A percentile compares a stretch with the other conserved stretches of the same genome.
These are phyloP conservation scores for Pelargonium cotyledonis DNA, from an alignment of 441 rosid species.

Conservation along the genomic window DNA sequence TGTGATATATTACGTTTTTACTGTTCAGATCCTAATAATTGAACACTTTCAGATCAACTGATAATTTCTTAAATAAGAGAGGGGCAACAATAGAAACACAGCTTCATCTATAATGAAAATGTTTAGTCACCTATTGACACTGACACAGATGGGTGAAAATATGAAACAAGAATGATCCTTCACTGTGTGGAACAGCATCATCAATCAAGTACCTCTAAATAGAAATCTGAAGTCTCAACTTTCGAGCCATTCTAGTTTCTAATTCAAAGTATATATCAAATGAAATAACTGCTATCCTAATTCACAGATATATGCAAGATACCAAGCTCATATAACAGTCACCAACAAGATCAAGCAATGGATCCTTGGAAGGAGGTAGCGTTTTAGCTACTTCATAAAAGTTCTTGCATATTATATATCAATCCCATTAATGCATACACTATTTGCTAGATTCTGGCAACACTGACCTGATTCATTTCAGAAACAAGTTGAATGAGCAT, in stretches of 20 bases:
- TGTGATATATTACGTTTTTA: neutral
- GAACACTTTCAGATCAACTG: neutral
- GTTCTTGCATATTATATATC: neutral
- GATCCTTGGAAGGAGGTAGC: neutral
- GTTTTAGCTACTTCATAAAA: neutral
- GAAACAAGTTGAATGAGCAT: conserved; percentile 91
- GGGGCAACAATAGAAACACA: neutral
- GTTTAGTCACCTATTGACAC: neutral
- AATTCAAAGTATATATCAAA: neutral
- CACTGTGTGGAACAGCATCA: neutral
- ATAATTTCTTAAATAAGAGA: neutral
- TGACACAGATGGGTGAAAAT: neutral
- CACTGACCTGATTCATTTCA: conserved; percentile 95
- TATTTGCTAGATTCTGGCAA: conserved; percentile 7
- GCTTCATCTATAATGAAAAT: neutral
- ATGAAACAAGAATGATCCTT: neutral
- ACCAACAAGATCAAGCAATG: neutral
- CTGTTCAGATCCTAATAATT: neutral
- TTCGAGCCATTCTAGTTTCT: conserved; percentile 1
- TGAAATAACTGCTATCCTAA: neutral
- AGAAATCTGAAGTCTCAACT: neutral
- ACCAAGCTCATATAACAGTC: neutral
- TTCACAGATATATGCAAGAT: neutral
- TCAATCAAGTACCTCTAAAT: neutral
- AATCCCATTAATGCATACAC: conserved; percentile 16